These are phyloP conservation scores for Salix suchowensis DNA, from an alignment of 345 rosid genomes.

Conservation along the genomic window DNA sequence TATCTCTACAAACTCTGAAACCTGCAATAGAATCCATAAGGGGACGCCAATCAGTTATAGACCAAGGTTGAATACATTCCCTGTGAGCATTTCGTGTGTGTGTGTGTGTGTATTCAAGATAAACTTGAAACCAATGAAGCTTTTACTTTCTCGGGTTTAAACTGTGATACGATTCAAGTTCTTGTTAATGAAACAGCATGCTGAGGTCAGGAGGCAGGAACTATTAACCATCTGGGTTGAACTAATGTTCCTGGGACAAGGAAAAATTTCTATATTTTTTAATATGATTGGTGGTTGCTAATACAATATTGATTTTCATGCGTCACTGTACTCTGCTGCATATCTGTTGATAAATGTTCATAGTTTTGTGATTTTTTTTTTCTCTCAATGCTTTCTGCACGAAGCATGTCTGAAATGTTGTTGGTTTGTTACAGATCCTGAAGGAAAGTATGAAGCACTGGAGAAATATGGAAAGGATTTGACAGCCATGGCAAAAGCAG, in stretches of 20 bases:
- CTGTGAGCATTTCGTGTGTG: neutral
- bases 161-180: too few relatives aligned
- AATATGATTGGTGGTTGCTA: neutral
- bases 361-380: neutral
- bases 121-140: too few relatives aligned
- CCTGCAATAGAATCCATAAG: conserved; percentile 84
- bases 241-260: neutral
- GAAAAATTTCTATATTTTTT: neutral
- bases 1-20: conserved; percentile 58
- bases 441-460: conserved; percentile 93
- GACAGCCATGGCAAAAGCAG: conserved; percentile 93
- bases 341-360: neutral
- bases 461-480: conserved; percentile 96
- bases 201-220: neutral
- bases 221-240: neutral
- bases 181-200: neutral
- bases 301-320: neutral
- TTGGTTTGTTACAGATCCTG: conserved; percentile 62
- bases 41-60: conserved; percentile 94
- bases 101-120: neutral
- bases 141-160: neutral
- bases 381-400: neutral
- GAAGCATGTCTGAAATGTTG: conserved; percentile 10
- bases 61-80: conserved; percentile 57
- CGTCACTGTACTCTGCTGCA: neutral